These are phyloP conservation scores for Beauveria scarabaeidicola DNA, from an alignment of 2,329 filamentous ascomycete species.

Conservation along the genomic window DNA sequence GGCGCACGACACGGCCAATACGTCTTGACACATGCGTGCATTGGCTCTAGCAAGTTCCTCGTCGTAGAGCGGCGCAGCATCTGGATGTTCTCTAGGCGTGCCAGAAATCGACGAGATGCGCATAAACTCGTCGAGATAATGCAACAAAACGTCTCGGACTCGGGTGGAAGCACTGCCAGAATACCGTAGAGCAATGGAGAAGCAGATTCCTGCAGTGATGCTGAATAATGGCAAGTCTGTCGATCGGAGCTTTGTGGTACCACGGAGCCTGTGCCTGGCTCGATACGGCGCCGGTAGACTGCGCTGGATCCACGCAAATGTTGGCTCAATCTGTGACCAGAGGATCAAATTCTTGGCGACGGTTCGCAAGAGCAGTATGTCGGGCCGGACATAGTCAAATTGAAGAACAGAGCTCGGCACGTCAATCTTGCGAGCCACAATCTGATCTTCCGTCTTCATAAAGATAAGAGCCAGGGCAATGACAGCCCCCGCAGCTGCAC, in stretches of 20 bases:
- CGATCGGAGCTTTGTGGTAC: constrained; percentile 57
- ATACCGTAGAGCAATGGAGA: constrained; percentile 65
- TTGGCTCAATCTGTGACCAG: constrained; percentile 75
- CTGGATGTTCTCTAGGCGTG: constrained; percentile 20
- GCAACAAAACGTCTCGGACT: constrained; percentile 73
- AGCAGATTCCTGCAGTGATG: constrained; percentile 82
- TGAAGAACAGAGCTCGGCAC: constrained; percentile 83
- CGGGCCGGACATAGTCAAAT: constrained; percentile 91
- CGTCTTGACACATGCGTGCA: constrained; percentile 82
- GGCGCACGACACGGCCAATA: constrained; percentile 71
- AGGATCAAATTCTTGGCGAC: constrained; percentile 85
- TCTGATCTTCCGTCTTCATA: constrained; percentile 89
- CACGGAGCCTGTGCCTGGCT: constrained; percentile 49
- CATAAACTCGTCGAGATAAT: constrained; percentile 81
- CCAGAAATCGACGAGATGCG: constrained; percentile 57
- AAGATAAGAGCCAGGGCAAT: constrained; percentile 87
- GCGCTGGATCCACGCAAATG: constrained; percentile 62
- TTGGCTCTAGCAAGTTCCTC: constrained; percentile 74
- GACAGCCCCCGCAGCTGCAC: constrained; percentile 86
- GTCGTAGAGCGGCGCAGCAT: constrained; percentile 55
- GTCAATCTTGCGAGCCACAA: constrained; percentile 84
- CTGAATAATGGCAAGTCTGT: constrained; percentile 89
- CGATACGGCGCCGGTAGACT: constrained; percentile 67
- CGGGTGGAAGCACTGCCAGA: constrained; percentile 61
- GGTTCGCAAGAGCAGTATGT: constrained; percentile 83